phyloP scores from a whole-genome alignment of 192 early-diverging fungal species.

The Gamsiella multidivaricata region DNA sequence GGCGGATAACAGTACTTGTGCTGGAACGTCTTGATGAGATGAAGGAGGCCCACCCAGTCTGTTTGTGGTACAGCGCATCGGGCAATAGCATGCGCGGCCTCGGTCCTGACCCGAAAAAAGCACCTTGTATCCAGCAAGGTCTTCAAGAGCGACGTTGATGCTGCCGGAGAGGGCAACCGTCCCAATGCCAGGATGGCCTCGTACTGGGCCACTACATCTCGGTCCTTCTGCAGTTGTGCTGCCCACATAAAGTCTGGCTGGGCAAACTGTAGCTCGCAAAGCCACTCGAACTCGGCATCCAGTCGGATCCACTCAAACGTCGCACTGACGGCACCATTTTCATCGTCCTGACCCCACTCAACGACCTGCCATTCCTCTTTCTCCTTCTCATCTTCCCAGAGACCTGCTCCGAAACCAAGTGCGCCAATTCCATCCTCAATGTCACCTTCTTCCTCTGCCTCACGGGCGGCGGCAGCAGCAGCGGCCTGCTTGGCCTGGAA shows the following conservation, averaged over 20 bases:
- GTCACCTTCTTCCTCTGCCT: constrained; percentile 73
- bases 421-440: constrained; percentile 72
- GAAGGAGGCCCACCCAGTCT: constrained; percentile 75
- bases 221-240: constrained; percentile 87
- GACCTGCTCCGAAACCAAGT: constrained; percentile 59
- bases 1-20: constrained; percentile 76
- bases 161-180: constrained; percentile 67
- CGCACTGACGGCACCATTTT: constrained; percentile 62
- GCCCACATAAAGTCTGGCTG: constrained; percentile 98
- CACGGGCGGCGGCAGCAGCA: constrained; percentile 71
- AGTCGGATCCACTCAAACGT: constrained; percentile 98
- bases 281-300: constrained; percentile 95
- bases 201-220: constrained; percentile 91
- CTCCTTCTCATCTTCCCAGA: constrained; percentile 68
- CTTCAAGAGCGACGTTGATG: constrained; percentile 79
- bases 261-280: constrained; percentile 85
- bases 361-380: constrained; percentile 78
- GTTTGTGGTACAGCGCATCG: constrained; percentile 67
- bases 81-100: constrained; percentile 78
- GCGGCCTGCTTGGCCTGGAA: constrained; percentile 79
- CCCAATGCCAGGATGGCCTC: constrained; percentile 64
- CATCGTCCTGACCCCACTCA: constrained; percentile 86
- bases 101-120: constrained; percentile 90
- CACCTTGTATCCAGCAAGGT: constrained; percentile 81
- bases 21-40: constrained; percentile 79